These are phyloP conservation scores for Amphicarpaea edgeworthii DNA, from an alignment of 306 rosid species.

Conservation along the genomic window DNA sequence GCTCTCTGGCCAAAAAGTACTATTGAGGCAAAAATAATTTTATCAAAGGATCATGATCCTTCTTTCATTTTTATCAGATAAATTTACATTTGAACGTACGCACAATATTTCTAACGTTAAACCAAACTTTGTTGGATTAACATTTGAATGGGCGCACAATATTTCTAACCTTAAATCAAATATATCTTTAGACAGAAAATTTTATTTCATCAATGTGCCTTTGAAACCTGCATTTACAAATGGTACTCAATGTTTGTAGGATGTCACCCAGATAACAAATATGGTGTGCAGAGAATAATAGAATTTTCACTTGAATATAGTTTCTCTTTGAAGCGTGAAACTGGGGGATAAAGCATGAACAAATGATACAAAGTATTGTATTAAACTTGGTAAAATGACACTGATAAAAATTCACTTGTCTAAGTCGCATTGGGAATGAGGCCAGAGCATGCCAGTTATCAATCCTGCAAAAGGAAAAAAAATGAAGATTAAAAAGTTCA, in stretches of 20 bases:
- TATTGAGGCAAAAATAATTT: too few relatives aligned
- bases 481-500: too few relatives aligned
- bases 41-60: too few relatives aligned
- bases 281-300: background rate
- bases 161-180: too few relatives aligned
- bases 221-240: background rate
- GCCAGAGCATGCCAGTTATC: slow-evolving; percentile 57
- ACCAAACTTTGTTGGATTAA: too few relatives aligned
- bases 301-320: background rate
- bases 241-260: background rate
- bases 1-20: too few relatives aligned
- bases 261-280: background rate
- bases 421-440: slow-evolving; percentile 21
- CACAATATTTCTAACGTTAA: too few relatives aligned
- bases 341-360: background rate
- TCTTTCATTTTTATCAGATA: too few relatives aligned
- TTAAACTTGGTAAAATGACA: too few relatives aligned
- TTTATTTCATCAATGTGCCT: background rate
- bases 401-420: slow-evolving; percentile 23
- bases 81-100: too few relatives aligned
- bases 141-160: too few relatives aligned
- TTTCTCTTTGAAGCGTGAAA: background rate
- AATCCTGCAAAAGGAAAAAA: slow-evolving; percentile 54
- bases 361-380: background rate
- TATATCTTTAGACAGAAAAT: too few relatives aligned